Evolutionary conservation across 2,329 filamentous ascomycete species (phyloP).

Genomic region (Xylaria polymorpha): DNA sequence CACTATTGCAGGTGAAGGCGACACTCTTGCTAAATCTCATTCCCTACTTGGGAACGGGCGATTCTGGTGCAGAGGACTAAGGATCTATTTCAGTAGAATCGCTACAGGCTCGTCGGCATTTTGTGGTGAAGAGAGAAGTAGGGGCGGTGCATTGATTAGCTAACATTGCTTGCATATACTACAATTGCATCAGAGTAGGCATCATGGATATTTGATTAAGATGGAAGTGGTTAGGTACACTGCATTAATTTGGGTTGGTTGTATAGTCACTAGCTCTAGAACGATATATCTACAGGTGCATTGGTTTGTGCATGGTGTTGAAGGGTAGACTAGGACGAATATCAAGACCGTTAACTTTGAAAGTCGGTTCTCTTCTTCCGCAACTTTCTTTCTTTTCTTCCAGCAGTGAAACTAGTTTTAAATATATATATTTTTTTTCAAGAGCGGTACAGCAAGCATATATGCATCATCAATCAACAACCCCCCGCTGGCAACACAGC

Average conservation of each 20-base stretch:
- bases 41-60: neutral
- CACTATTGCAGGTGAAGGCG: neutral
- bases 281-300: neutral
- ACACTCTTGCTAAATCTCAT: neutral
- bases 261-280: neutral
- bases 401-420: too few species aligned
- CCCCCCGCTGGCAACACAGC: constrained; percentile 67
- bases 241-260: neutral
- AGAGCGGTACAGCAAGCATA: too few species aligned
- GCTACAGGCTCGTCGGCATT: neutral
- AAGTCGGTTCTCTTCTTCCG: too few species aligned
- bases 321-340: neutral
- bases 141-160: neutral
- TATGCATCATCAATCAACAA: constrained; percentile 63
- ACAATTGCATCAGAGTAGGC: neutral
- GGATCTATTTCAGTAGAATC: neutral
- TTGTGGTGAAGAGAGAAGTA: neutral
- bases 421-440: too few species aligned
- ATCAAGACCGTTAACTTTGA: too few species aligned
- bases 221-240: constrained; percentile 2
- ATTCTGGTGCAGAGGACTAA: neutral
- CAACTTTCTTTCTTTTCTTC: too few species aligned
- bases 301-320: neutral
- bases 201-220: neutral
- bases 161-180: neutral